Evolutionary conservation across 768 basidiomycete species (phyloP), one percentile per base, ranked within the genome.

Genomic region (Panaeolus papilionaceus): DNA sequence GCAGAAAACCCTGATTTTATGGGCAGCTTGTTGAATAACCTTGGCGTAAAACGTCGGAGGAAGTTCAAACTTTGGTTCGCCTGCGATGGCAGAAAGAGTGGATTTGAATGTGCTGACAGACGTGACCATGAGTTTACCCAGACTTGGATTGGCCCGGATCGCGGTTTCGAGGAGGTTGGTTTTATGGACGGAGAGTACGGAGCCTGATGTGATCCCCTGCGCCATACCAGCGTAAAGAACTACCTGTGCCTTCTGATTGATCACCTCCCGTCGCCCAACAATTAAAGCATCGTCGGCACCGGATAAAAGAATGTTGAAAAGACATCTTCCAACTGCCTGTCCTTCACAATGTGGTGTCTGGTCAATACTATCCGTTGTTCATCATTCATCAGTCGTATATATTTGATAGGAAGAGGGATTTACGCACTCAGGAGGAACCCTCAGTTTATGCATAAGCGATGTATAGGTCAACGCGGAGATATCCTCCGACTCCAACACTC

Each of bases 281-380:
- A 80, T 76, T 40, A 77, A 76, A 14, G 72, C 71, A 0, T 70
- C 66, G 64, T 80, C 78, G 9, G 75, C 78, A 16, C 76, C 76
- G 18, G 47, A 33, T 8, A 68, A 74, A 64, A 68, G 69, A 37
- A 72, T 73, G 61, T 78, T 78, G 71, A 81, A 81, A 1, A 81
- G 66, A 14, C 75, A 72, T 45, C 78, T 68, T 28, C 76, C 69
- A n/a, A 79, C 70, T 8, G 77, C 69, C 28, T 73, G 72, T 5
- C 80, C 80, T 68, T 79, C 77, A 42, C 76, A 80, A 63, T 80
- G 79, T 0, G 80, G 78, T 8, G 77, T 78, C 68, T 81, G 79
- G 70, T 79, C 79, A 37, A 47, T 16, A 63, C 63, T 20, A 62
- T 23, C 11, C 4, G 16, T 44, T 16, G 14, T 26, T 45, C 20